Percentiles rank a stretch among this genome's conserved stretches.
Conservation (phyloP, 192 early-diverging fungal genomes). For the Mortierella claussenii region DNA sequence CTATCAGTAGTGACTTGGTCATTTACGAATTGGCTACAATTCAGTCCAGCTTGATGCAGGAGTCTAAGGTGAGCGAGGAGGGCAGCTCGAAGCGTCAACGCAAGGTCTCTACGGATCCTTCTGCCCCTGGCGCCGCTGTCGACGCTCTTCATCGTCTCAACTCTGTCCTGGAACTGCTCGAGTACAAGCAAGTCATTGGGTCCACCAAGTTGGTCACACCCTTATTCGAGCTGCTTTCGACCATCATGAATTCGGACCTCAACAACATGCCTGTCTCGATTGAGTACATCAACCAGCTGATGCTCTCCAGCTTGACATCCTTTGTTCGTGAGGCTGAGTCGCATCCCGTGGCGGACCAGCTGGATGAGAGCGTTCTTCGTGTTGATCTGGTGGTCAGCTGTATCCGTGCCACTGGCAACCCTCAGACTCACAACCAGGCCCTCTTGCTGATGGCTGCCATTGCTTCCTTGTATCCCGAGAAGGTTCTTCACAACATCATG, state of each 20-base stretch:
- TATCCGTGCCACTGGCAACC: constrained; percentile 89
- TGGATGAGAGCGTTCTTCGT: constrained; percentile 77
- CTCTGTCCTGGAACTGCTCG: constrained; percentile 80
- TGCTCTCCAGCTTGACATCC: constrained; percentile 73
- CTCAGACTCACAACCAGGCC: constrained; percentile 93
- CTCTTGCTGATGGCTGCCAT: constrained; percentile 90
- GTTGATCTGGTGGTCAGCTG: constrained; percentile 90
- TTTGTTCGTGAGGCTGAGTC: constrained; percentile 58
- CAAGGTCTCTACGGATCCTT: constrained; percentile 27
- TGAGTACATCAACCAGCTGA: constrained; percentile 91
- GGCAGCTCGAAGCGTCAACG: constrained; percentile 42
- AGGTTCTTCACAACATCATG: constrained; percentile 93
- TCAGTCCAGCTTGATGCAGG: constrained; percentile 37
- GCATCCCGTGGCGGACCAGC: constrained; percentile 28
- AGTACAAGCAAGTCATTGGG: constrained; percentile 67
- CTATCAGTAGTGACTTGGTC: constrained; percentile 41
- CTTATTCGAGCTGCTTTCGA: constrained; percentile 78
- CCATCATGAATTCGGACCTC: constrained; percentile 65
- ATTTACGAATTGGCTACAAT: constrained; percentile 45
- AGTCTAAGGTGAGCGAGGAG: constrained; percentile 23
- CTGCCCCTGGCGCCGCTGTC: constrained; percentile 22
- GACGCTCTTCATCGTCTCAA: constrained; percentile 67
- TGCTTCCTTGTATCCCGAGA: constrained; percentile 81
- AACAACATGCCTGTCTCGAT: constrained; percentile 64
- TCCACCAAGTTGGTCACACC: constrained; percentile 68